Evolutionary conservation across 768 basidiomycete species (phyloP).

Genomic region (Tylopilus sp.): DNA sequence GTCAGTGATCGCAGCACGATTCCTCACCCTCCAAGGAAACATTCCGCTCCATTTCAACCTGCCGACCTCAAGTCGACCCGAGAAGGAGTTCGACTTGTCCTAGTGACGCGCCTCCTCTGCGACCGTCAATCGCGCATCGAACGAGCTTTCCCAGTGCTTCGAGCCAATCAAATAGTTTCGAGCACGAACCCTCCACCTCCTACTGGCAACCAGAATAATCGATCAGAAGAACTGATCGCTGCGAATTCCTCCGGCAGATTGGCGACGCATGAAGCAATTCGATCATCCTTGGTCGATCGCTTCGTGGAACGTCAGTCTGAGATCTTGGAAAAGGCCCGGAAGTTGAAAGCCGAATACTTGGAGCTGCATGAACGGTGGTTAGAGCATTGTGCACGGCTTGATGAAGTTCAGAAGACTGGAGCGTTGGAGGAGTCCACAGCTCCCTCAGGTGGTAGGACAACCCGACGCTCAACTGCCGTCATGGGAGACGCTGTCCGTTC

Average conservation of each 20-base stretch:
- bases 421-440: slow-evolving; percentile 37
- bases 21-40: slow-evolving; percentile 7
- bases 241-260: slow-evolving; percentile 35
- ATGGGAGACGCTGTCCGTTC: slow-evolving; percentile 89
- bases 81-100: slow-evolving; percentile 62
- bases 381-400: slow-evolving; percentile 64
- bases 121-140: slow-evolving; percentile 63
- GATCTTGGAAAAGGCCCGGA: slow-evolving; percentile 51
- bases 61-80: slow-evolving; percentile 38
- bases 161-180: slow-evolving; percentile 52
- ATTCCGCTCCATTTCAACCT: slow-evolving; percentile 11
- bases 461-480: slow-evolving; percentile 65
- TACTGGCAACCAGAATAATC: slow-evolving; percentile 37
- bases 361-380: slow-evolving; percentile 70
- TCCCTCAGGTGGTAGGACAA: slow-evolving; percentile 53
- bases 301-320: slow-evolving; percentile 51
- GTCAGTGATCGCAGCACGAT: slow-evolving; percentile 27
- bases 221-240: slow-evolving; percentile 47
- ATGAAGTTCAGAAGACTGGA: slow-evolving; percentile 41
- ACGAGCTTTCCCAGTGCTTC: slow-evolving; percentile 59
- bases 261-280: slow-evolving; percentile 38
- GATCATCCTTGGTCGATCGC: slow-evolving; percentile 49
- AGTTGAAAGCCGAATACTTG: slow-evolving; percentile 64
- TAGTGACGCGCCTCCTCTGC: slow-evolving; percentile 56
- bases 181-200: slow-evolving; percentile 27